phyloP scores from a whole-genome alignment of 73 alveolate species.

The Durusdinium trenchii region DNA sequence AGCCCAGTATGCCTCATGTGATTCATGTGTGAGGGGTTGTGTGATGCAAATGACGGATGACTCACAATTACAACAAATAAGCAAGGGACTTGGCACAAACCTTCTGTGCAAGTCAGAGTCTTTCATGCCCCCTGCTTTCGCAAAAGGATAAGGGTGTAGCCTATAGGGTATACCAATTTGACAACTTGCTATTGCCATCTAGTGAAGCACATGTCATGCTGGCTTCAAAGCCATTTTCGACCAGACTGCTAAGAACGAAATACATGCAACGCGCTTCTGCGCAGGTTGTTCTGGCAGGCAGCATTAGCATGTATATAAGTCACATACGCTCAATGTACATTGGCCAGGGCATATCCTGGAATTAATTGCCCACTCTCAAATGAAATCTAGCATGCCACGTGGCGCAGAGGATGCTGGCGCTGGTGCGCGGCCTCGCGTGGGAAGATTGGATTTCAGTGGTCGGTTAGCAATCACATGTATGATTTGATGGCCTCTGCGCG shows the following conservation, averaged over 20 bases:
- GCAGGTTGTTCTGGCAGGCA: no score
- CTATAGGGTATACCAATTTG: background rate
- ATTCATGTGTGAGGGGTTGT: background rate
- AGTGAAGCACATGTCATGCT: background rate
- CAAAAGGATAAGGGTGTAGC: background rate
- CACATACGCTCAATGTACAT: background rate
- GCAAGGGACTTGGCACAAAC: background rate
- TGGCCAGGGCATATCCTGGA: background rate
- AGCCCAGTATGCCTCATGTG: background rate
- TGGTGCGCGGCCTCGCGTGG: constrained; percentile 22
- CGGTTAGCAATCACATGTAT: no score
- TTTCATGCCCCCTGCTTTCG: background rate
- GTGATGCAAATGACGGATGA: background rate
- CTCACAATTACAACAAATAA: background rate
- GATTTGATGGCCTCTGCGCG: no score
- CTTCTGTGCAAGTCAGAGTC: background rate
- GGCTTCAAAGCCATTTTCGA: background rate
- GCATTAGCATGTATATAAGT: background rate
- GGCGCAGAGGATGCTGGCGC: constrained; percentile 78
- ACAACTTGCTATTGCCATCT: background rate
- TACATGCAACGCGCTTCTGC: no score
- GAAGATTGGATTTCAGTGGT: no score
- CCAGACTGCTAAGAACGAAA: background rate
- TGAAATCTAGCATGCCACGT: constrained; percentile 60
- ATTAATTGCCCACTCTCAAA: background rate